phyloP scores from a whole-genome alignment of 805 yeast genomes.

The Grigorovia humatica region DNA sequence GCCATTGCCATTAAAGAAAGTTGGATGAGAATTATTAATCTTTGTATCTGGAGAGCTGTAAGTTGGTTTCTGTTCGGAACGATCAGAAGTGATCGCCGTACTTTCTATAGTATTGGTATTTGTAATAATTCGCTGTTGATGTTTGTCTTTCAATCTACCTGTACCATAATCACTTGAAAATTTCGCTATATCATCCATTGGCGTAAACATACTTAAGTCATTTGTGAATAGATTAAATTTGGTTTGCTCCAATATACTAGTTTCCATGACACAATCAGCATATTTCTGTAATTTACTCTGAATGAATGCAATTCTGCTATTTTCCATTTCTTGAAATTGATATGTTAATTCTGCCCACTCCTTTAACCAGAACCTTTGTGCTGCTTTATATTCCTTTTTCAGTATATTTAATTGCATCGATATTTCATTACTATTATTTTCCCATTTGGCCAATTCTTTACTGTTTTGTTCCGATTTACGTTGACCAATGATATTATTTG shows the following conservation, averaged over 20 bases:
- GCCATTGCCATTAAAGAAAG: background rate
- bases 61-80: no score
- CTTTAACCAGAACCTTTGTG: slow-evolving; percentile 24
- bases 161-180: slow-evolving; percentile 28
- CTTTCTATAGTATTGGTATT: background rate
- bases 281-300: slow-evolving; percentile 22
- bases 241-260: slow-evolving; percentile 21
- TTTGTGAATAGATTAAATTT: slow-evolving; percentile 19
- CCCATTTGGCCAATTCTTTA: slow-evolving; percentile 25
- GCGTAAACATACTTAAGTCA: slow-evolving; percentile 18
- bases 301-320: slow-evolving; percentile 20
- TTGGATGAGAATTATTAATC: no score
- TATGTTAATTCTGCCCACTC: slow-evolving; percentile 24
- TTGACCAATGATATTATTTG: slow-evolving; percentile 23
- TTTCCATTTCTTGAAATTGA: slow-evolving; percentile 25
- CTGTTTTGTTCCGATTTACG: slow-evolving; percentile 20
- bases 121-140: background rate
- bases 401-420: slow-evolving; percentile 19
- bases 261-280: slow-evolving; percentile 18
- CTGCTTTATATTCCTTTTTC: slow-evolving; percentile 25
- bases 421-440: slow-evolving; percentile 17
- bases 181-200: slow-evolving; percentile 23
- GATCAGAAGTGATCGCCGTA: background rate
- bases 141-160: slow-evolving; percentile 23
- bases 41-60: no score